phyloP scores from a whole-genome alignment of 1,284 basidiomycete species.

The Naganishia albida region DNA sequence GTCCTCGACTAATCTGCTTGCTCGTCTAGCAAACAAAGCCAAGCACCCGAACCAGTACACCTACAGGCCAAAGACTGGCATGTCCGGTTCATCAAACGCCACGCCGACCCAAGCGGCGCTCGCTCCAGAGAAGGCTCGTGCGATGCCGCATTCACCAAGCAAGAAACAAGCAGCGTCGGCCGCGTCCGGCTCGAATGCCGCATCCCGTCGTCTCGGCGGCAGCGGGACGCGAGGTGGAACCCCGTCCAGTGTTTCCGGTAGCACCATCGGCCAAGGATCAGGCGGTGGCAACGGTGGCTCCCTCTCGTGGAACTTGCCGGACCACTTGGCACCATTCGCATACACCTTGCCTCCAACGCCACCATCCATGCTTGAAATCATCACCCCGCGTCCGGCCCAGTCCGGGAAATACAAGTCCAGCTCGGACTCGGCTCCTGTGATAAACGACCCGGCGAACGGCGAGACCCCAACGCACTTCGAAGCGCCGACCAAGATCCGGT shows the following conservation, averaged over 20 bases:
- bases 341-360: conserved; percentile 75
- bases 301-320: conserved; percentile 82
- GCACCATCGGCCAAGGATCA: conserved; percentile 13
- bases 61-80: conserved; percentile 57
- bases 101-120: conserved; percentile 37
- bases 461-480: conserved; percentile 62
- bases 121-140: conserved; percentile 38
- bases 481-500: conserved; percentile 86
- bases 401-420: conserved; percentile 24
- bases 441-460: conserved; percentile 35
- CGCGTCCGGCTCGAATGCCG: conserved; percentile 20
- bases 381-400: conserved; percentile 46
- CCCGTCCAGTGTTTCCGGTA: conserved; percentile 23
- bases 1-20: conserved; percentile 6
- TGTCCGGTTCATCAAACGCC: conserved; percentile 24
- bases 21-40: conserved; percentile 39
- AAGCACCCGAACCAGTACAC: conserved; percentile 64
- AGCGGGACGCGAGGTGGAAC: conserved; percentile 27
- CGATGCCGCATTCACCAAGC: conserved; percentile 21
- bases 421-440: conserved; percentile 28
- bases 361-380: conserved; percentile 75
- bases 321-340: conserved; percentile 86
- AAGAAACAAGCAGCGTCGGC: conserved; percentile 26
- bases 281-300: neutral
- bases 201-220: conserved; percentile 8